Evolutionary conservation across 371 early-diverging fungal species (phyloP).

Genomic region (Mortierella sp.): DNA sequence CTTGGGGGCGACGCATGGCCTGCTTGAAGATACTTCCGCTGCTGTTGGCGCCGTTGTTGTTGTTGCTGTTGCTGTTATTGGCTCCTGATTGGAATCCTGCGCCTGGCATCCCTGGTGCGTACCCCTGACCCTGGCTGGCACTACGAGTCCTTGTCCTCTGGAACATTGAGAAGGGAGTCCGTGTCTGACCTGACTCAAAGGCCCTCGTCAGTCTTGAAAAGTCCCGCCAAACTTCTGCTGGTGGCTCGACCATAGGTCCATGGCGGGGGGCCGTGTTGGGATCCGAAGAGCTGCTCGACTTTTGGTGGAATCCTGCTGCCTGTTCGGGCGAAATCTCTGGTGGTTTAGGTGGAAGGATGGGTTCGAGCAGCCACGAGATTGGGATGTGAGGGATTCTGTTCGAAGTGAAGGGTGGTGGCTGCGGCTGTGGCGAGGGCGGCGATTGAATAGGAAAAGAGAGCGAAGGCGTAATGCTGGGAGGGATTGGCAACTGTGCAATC

Average conservation of each 20-base stretch:
- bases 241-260: conserved; percentile 22
- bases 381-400: conserved; percentile 33
- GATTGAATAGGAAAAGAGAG: conserved; percentile 15
- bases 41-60: not conserved
- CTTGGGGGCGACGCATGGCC: conserved; percentile 39
- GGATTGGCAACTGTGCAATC: conserved; percentile 21
- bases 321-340: conserved; percentile 14
- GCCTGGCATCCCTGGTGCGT: not conserved
- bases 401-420: conserved; percentile 9
- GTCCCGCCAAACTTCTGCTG: conserved; percentile 49
- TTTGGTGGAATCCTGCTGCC: not conserved
- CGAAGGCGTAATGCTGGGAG: conserved; percentile 1
- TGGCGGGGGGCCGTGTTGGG: not conserved
- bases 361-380: conserved; percentile 49
- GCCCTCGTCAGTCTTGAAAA: conserved; percentile 48
- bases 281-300: not conserved
- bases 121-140: conserved; percentile 20
- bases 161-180: conserved; percentile 45
- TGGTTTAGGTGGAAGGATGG: conserved; percentile 43
- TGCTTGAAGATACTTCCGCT: conserved; percentile 30
- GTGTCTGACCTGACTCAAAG: conserved; percentile 43
- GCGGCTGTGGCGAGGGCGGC: conserved; percentile 15
- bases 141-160: conserved; percentile 33
- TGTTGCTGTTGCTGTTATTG: not conserved
- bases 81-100: conserved; percentile 14